A percentile compares a stretch with the other conserved stretches of the same genome.
Conservation (phyloP, 1,284 basidiomycete species). For the Cryptococcus wingfieldii region DNA sequence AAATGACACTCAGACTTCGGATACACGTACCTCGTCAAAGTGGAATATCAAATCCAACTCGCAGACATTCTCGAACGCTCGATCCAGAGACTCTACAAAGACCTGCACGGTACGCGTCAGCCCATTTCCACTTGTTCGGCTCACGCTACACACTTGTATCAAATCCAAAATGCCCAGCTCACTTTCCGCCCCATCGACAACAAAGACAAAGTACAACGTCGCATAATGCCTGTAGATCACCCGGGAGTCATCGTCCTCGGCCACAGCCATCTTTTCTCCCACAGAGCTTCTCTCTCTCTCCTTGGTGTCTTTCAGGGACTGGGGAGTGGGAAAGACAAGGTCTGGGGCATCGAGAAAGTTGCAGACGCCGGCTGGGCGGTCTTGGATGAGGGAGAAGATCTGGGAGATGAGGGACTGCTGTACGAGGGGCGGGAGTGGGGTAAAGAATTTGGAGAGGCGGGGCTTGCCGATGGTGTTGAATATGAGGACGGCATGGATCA, state of each 20-base stretch:
- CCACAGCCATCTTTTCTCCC: constrained; percentile 19
- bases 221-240: constrained; percentile 68
- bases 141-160: constrained; percentile 69
- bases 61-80: constrained; percentile 97
- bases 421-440: constrained; percentile 68
- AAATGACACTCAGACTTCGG: background rate
- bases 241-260: constrained; percentile 46
- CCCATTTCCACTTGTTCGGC: background rate
- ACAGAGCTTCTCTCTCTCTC: constrained; percentile 8
- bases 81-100: constrained; percentile 93
- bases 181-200: constrained; percentile 90
- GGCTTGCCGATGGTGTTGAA: constrained; percentile 67
- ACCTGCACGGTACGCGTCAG: constrained; percentile 55
- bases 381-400: constrained; percentile 77
- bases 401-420: constrained; percentile 65
- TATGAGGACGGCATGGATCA: constrained; percentile 85
- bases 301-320: constrained; percentile 3
- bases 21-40: constrained; percentile 78
- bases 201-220: constrained; percentile 94
- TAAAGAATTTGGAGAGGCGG: constrained; percentile 94
- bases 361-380: constrained; percentile 72
- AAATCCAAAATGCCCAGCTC: constrained; percentile 94
- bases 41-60: constrained; percentile 98
- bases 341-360: constrained; percentile 91
- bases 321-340: constrained; percentile 52